Percentiles rank a stretch among this genome's conserved stretches.
Evolutionary conservation across 352 stramenopile species (phyloP).

Genomic region (Phytophthora citricola): DNA sequence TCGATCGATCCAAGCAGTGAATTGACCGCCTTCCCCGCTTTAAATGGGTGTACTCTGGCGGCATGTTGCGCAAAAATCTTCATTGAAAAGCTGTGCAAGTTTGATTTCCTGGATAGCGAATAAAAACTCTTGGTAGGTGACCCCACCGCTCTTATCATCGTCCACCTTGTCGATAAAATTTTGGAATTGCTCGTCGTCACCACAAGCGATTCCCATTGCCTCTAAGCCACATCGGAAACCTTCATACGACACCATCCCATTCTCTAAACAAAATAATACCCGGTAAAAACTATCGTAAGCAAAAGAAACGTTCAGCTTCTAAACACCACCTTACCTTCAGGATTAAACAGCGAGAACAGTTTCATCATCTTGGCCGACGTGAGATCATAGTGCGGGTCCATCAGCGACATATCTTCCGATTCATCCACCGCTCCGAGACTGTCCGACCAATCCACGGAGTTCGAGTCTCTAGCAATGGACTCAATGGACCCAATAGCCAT

Average conservation of each 20-base stretch:
- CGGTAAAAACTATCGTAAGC: conserved; percentile 4
- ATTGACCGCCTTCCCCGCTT: conserved; percentile 18
- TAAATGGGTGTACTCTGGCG: conserved; percentile 33
- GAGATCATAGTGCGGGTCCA: conserved; percentile 89
- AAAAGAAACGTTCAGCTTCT: conserved; percentile 36
- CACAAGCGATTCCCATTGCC: conserved; percentile 78
- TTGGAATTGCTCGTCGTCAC: conserved; percentile 70
- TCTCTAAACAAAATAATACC: conserved; percentile 24
- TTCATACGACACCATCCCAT: conserved; percentile 80
- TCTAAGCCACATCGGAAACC: conserved; percentile 76
- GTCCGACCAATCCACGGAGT: conserved; percentile 73
- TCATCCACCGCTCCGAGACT: conserved; percentile 36
- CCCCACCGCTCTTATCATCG: conserved; percentile 79
- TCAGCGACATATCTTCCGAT: conserved; percentile 64
- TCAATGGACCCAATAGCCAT: conserved; percentile 49
- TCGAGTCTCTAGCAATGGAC: conserved; percentile 46
- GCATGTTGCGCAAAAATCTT: conserved; percentile 56
- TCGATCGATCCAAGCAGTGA: conserved; percentile 69
- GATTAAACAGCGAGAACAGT: conserved; percentile 71
- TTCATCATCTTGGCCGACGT: conserved; percentile 73
- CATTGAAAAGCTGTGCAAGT: conserved; percentile 83
- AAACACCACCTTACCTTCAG: conserved; percentile 43
- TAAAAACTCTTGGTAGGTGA: conserved; percentile 88
- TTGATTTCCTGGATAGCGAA: conserved; percentile 91
- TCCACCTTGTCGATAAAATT: conserved; percentile 84